Conservation (phyloP, 1,284 basidiomycete genomes). For the Cryptococcus hybrid region DNA sequence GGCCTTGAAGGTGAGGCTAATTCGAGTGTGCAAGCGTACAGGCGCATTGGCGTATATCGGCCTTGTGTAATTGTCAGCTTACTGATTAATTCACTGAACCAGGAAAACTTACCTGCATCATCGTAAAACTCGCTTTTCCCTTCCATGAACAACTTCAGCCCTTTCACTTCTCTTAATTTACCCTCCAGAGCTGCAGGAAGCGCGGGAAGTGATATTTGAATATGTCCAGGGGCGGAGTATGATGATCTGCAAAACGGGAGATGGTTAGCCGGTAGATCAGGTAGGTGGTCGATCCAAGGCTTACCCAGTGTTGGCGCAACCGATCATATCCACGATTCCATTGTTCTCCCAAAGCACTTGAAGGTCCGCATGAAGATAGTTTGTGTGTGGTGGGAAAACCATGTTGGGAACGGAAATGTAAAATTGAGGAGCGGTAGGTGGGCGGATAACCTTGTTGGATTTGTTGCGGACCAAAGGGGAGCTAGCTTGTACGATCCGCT, state of each 20-base stretch:
- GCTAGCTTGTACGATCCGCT: not conserved
- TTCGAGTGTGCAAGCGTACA: conserved; percentile 19
- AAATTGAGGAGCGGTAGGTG: not conserved
- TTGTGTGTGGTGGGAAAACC: not conserved
- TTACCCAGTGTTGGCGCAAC: conserved; percentile 32
- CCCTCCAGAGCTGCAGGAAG: conserved; percentile 18
- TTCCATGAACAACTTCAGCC: conserved; percentile 36
- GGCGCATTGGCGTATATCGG: conserved; percentile 41
- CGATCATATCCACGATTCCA: conserved; percentile 31
- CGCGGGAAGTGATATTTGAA: conserved; percentile 21
- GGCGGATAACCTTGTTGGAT: not conserved
- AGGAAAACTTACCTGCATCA: conserved; percentile 29
- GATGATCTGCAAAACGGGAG: conserved; percentile 14
- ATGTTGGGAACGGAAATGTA: not conserved
- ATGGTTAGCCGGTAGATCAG: not conserved
- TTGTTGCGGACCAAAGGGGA: not conserved
- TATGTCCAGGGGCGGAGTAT: conserved; percentile 34
- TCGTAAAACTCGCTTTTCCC: conserved; percentile 47
- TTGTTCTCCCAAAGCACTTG: conserved; percentile 24
- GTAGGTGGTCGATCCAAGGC: conserved; percentile 3
- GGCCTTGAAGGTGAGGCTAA: conserved; percentile 15
- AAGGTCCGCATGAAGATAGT: conserved; percentile 20
- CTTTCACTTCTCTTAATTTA: conserved; percentile 21
- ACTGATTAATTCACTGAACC: not conserved
- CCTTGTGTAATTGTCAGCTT: conserved; percentile 19